A percentile compares a stretch with the other conserved stretches of the same genome.
Evolutionary conservation across 345 rosid species (phyloP).

Genomic region (Pistacia atlantica): DNA sequence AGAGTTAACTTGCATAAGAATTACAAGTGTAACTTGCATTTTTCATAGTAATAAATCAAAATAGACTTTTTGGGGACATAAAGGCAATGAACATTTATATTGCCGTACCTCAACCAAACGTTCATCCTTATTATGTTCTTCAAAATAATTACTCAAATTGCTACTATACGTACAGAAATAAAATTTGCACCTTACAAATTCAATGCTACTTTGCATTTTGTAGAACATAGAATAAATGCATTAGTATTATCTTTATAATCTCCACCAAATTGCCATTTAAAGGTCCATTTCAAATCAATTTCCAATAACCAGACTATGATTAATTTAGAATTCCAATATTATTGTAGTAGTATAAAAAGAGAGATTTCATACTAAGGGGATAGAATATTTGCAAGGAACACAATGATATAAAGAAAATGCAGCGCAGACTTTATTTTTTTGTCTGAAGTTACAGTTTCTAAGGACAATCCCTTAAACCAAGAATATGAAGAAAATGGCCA

Average conservation of each 20-base stretch:
- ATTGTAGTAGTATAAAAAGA: neutral
- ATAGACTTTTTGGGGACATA: neutral
- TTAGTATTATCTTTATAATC: neutral
- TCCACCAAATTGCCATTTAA: neutral
- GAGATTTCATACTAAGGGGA: neutral
- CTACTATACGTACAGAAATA: neutral
- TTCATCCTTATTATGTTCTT: too few species aligned
- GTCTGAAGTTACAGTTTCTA: neutral
- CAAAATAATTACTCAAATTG: neutral
- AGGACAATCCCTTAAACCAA: too few species aligned
- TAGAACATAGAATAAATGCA: neutral
- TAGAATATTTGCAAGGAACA: neutral
- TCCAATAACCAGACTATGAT: neutral
- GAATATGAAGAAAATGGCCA: neutral
- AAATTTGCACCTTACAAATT: neutral
- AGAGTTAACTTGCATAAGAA: neutral
- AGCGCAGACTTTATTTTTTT: neutral
- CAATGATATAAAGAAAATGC: neutral
- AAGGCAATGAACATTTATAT: neutral
- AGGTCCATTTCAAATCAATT: too few species aligned
- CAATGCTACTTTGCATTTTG: neutral
- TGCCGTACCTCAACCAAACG: neutral
- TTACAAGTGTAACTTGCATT: neutral
- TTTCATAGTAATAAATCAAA: neutral
- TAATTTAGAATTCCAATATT: neutral